Base-by-base conservation (phyloP, 1,139 yeast species). In the Kodamaea plutei region DNA sequence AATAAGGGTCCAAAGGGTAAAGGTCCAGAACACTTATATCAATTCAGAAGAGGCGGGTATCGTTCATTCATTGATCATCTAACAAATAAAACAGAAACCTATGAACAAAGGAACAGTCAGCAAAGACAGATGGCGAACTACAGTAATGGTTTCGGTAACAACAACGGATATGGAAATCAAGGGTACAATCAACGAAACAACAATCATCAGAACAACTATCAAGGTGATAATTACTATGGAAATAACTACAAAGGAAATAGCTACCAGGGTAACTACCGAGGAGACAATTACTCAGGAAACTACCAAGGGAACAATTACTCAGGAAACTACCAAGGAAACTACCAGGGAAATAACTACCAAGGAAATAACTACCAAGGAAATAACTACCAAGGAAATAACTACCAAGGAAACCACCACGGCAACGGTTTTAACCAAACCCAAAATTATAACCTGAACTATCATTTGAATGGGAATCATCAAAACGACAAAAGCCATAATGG, bases 41-140 rank as follows among this genome's bases (percentile, higher is more conserved):
- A 56, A 3, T 56, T 64, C 55, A 54, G 72, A 37, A 47, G 54
- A 25, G 73, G 73, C 4, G 74, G 74, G 0, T 68, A 64, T 40
- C 47, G 72, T 25, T 45, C 70, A 0, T 52, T 58, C 36, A 30
- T 53, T 29, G 46, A 40, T 12, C 37, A 37, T 6, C 38, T 30
- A 25, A 33, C 20, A 4, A 37, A 31, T 21, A 37, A 28, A 15
- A 29, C 30, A 3, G n/a, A n/a, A n/a, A n/a, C n/a, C n/a, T n/a
- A n/a, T n/a, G n/a, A n/a, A n/a, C n/a, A n/a, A n/a, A n/a, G n/a
- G n/a, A 36, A 34, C 9, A 52, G 54, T 26, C 38, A 34, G 22
- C 39, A 31, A 14, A 28, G 33, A 21, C 29, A 23, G 12, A 29
- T 33, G 10, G 30, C 32, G n/a, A 37, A 38, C 20, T 36, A 38